phyloP scores from a whole-genome alignment of 1,139 yeast genomes.

The Citeromyces hawaiiensis region DNA sequence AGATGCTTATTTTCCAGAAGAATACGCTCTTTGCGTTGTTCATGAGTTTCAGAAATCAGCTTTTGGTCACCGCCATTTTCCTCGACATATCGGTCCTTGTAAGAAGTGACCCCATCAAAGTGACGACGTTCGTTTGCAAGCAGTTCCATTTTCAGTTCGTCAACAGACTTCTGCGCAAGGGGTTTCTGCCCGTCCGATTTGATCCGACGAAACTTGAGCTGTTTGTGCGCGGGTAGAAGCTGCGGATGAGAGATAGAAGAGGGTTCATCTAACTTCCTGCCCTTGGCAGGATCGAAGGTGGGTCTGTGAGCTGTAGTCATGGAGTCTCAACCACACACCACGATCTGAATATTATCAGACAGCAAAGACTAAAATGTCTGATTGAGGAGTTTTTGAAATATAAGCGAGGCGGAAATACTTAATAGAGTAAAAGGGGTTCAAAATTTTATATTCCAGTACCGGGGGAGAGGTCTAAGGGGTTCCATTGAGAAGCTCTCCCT shows the following conservation, averaged over 20 bases:
- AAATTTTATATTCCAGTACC: too few species aligned
- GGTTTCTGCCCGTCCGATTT: not conserved
- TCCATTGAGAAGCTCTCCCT: too few species aligned
- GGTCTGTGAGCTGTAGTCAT: constrained; percentile 93
- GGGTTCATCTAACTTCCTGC: constrained; percentile 30
- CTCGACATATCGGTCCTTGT: not conserved
- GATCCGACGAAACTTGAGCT: constrained; percentile 38
- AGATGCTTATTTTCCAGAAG: not conserved
- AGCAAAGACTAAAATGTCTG: too few species aligned
- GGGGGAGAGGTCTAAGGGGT: too few species aligned
- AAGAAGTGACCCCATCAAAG: not conserved
- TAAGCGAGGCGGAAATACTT: too few species aligned
- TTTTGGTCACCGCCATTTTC: not conserved
- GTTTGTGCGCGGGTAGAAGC: constrained; percentile 55
- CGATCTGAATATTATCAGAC: too few species aligned
- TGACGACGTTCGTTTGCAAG: constrained; percentile 6
- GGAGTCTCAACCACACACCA: not conserved
- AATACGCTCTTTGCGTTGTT: constrained; percentile 1
- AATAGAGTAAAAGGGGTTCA: too few species aligned
- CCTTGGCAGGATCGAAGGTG: constrained; percentile 77
- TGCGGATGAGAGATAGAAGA: constrained; percentile 53
- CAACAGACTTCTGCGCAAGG: constrained; percentile 14
- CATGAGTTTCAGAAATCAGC: not conserved
- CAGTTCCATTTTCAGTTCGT: constrained; percentile 17
- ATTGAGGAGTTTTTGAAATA: too few species aligned